Base-by-base conservation (phyloP, 208 protist genomes). In the Trypanosoma theileri region DNA sequence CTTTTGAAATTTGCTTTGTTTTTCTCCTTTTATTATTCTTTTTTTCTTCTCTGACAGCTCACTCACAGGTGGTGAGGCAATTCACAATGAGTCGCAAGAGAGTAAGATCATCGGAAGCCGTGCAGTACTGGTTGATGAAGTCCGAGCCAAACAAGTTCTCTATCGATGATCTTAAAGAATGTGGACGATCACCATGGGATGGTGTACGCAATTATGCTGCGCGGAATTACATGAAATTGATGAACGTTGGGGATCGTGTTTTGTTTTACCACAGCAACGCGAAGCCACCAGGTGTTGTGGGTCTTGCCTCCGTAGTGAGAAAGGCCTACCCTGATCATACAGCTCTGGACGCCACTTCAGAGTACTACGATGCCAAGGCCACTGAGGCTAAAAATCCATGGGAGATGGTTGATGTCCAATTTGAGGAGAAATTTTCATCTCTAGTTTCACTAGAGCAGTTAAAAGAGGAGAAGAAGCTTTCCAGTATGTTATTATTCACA, bases 221-320 rank as follows among this genome's bases (percentile, higher is more conserved):
- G 24, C 80, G 88, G 11, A 96, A 96, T 65, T 75, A 93, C 60
- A 93, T 96, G 88, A 72, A 74, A 40, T 66, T 79, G n/a, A 96
- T 96, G 91, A 66, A 73, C 13, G 52, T 90, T 1, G 86, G 85
- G 14, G 88, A 96, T 69, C 62, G 71, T 40, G 77, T 94, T 21
- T 74, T 96, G 12, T 96, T 96, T 68, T 96, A 94, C 66, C 91
- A 96, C 67, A 93, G 87, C 75, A 92, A 89, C 53, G 80, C 85
- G 45, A 94, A 88, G 61, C 81, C 84, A 42, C 77, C 88, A 17
- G 88, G 88, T 24, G 79, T 96, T 10, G 86, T 67, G 35, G 91
- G 91, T 1, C 66, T 94, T n/a, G 87, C 86, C 9, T 70, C 77
- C 63, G 85, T 96, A 17, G 62, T 65, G 21, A 76, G 55, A 26